phyloP scores from a whole-genome alignment of 2,329 filamentous ascomycete species.

The Cytospora mali region DNA sequence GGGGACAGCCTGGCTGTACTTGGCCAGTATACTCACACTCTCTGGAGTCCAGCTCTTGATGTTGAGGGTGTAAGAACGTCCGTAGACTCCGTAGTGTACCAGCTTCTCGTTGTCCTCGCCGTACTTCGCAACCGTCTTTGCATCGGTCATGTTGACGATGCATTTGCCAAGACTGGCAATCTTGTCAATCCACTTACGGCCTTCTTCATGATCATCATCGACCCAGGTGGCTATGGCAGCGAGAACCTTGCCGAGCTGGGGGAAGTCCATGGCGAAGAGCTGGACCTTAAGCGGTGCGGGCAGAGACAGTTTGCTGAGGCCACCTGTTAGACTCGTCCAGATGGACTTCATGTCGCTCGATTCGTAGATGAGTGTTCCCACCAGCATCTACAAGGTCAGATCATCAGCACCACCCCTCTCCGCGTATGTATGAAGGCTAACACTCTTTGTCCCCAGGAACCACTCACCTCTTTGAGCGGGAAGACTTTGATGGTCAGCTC shows the following conservation, averaged over 20 bases:
- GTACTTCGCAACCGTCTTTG: conserved; percentile 15
- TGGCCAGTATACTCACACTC: background rate
- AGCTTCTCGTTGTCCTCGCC: conserved; percentile 21
- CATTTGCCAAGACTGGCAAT: conserved; percentile 34
- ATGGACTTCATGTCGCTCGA: conserved; percentile 12
- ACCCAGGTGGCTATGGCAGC: conserved; percentile 38
- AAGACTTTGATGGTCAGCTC: conserved; percentile 35
- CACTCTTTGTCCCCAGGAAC: background rate
- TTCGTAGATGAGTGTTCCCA: conserved; percentile 6
- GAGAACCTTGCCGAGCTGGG: conserved; percentile 9
- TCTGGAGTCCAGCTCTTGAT: conserved; percentile 5
- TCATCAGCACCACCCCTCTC: background rate
- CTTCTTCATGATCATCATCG: conserved; percentile 37
- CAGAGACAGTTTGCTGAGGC: background rate
- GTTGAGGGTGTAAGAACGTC: conserved; percentile 1
- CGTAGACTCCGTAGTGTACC: conserved; percentile 14
- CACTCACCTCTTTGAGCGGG: conserved; percentile 3
- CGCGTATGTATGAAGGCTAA: background rate
- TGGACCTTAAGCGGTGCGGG: conserved; percentile 5
- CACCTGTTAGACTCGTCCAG: background rate
- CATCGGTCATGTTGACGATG: conserved; percentile 16
- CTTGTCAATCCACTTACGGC: conserved; percentile 35
- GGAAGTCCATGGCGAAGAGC: conserved; percentile 10
- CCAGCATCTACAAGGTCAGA: conserved; percentile 5
- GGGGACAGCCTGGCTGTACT: conserved; percentile 4